A percentile compares a stretch with the other conserved stretches of the same genome.
Conservation (phyloP, 2,329 filamentous ascomycete genomes). For the Ceratocystis ficicola region DNA sequence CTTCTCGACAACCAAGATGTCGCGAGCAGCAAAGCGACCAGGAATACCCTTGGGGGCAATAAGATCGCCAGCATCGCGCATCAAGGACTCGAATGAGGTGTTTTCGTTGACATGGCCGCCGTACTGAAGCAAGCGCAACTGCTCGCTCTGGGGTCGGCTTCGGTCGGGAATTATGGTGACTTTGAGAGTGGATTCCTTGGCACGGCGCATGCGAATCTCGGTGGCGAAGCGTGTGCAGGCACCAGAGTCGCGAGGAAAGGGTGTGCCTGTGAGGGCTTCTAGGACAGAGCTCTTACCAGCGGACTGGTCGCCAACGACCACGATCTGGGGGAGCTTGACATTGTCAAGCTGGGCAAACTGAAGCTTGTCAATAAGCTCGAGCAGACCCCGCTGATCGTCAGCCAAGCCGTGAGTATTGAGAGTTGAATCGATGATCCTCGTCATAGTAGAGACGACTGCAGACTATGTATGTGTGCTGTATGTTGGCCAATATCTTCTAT, state of each 20-base stretch:
- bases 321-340: conserved; percentile 46
- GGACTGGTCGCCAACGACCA: conserved; percentile 53
- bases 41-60: conserved; percentile 41
- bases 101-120: conserved; percentile 36
- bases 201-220: conserved; percentile 43
- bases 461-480: not conserved
- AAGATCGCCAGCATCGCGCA: conserved; percentile 39
- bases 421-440: conserved; percentile 34
- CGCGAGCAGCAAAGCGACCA: conserved; percentile 39
- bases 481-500: too few species aligned
- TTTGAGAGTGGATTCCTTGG: conserved; percentile 35
- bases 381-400: conserved; percentile 43
- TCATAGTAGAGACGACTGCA: conserved; percentile 13
- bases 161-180: conserved; percentile 46
- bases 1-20: conserved; percentile 48
- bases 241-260: conserved; percentile 47
- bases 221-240: conserved; percentile 52
- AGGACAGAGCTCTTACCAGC: conserved; percentile 53
- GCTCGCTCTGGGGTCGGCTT: conserved; percentile 35
- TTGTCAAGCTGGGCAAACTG: conserved; percentile 41
- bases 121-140: conserved; percentile 37
- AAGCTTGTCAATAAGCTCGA: conserved; percentile 47
- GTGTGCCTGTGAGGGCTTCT: conserved; percentile 50
- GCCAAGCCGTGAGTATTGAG: conserved; percentile 40
- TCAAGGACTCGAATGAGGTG: conserved; percentile 39